phyloP scores from a whole-genome alignment of 2,329 filamentous ascomycete species.

The Penicillium sp. region DNA sequence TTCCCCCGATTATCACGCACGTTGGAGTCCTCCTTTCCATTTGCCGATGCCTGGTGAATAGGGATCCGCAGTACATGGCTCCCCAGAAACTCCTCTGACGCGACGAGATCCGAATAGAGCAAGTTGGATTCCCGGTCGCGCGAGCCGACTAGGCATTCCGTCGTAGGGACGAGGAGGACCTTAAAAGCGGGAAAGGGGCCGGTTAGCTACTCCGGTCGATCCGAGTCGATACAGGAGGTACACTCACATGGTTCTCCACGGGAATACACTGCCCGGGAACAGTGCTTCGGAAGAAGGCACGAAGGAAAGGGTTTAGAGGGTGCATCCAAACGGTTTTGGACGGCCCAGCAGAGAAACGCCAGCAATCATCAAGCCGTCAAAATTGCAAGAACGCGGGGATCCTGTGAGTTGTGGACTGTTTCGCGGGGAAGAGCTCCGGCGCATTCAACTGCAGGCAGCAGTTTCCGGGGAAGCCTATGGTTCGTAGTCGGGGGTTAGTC shows the following conservation, averaged over 20 bases:
- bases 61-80: constrained; percentile 94
- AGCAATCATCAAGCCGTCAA: constrained; percentile 39
- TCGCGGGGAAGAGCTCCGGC: constrained; percentile 32
- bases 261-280: constrained; percentile 87
- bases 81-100: constrained; percentile 88
- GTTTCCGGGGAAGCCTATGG: constrained; percentile 2
- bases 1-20: constrained; percentile 85
- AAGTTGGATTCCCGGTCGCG: constrained; percentile 81
- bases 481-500: neutral
- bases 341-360: constrained; percentile 31
- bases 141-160: constrained; percentile 81
- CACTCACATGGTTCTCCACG: constrained; percentile 71
- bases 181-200: constrained; percentile 24
- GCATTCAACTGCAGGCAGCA: constrained; percentile 27
- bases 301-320: constrained; percentile 97
- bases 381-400: constrained; percentile 16
- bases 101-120: constrained; percentile 72
- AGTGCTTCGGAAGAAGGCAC: constrained; percentile 97
- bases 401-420: constrained; percentile 24
- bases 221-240: constrained; percentile 8
- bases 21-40: constrained; percentile 55
- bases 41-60: constrained; percentile 45
- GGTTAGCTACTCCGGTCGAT: constrained; percentile 13
- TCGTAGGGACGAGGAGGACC: constrained; percentile 88
- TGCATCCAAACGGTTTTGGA: constrained; percentile 68